A percentile compares a stretch with the other conserved stretches of the same genome.
Conservation (phyloP, 805 yeast genomes). For the Isabelozyma gotoi region DNA sequence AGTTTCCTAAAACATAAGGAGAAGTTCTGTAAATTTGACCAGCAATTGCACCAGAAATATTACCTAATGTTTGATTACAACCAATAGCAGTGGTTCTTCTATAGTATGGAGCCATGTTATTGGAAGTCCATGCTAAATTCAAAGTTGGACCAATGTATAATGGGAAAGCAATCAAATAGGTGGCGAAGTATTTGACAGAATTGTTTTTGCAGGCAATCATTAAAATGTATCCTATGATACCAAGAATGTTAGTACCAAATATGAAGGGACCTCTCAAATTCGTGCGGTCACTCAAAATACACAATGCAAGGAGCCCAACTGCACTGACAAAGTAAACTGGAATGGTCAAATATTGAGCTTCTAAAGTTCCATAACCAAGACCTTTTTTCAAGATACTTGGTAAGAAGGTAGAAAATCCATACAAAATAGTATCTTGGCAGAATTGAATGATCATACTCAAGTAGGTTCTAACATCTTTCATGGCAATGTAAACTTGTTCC, state of each 20-base stretch:
- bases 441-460: slow-evolving; percentile 41
- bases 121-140: slow-evolving; percentile 44
- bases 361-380: slow-evolving; percentile 22
- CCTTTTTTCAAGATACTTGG: slow-evolving; percentile 36
- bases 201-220: slow-evolving; percentile 23
- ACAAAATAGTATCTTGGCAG: slow-evolving; percentile 41
- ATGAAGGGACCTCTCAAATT: slow-evolving; percentile 31
- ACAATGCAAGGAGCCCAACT: slow-evolving; percentile 17
- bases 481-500: slow-evolving; percentile 29
- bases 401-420: slow-evolving; percentile 43
- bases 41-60: slow-evolving; percentile 44
- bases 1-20: slow-evolving; percentile 40
- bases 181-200: slow-evolving; percentile 36
- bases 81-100: slow-evolving; percentile 44
- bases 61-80: slow-evolving; percentile 43
- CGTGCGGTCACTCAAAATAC: slow-evolving; percentile 25
- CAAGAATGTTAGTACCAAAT: slow-evolving; percentile 19
- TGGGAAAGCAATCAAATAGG: slow-evolving; percentile 33
- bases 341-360: slow-evolving; percentile 40
- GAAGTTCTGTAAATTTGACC: slow-evolving; percentile 42
- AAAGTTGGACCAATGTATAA: slow-evolving; percentile 38
- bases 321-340: slow-evolving; percentile 39
- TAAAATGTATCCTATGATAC: slow-evolving; percentile 31
- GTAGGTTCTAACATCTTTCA: slow-evolving; percentile 36
- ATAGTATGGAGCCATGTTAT: slow-evolving; percentile 41